These are phyloP conservation scores for Yamadazyma taylorii DNA, from an alignment of 1,139 yeast species.

Conservation along the genomic window DNA sequence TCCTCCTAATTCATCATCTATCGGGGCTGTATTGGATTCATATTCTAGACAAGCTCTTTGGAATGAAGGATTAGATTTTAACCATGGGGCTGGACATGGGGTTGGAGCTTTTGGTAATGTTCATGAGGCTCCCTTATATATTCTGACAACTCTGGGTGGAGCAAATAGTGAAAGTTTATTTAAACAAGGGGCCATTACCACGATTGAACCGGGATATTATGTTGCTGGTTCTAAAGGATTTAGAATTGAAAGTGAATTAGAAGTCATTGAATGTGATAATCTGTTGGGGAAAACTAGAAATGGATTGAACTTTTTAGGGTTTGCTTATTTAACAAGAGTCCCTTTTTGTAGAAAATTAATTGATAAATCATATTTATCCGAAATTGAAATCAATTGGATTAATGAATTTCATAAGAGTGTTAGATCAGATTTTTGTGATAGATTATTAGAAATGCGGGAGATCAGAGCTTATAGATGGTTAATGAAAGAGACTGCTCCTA, in stretches of 20 bases:
- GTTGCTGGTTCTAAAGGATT: slow-evolving; percentile 52
- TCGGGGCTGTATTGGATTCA: slow-evolving; percentile 49
- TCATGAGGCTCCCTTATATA: slow-evolving; percentile 55
- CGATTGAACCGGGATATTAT: slow-evolving; percentile 61
- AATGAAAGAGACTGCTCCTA: slow-evolving; percentile 35
- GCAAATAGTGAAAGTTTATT: slow-evolving; percentile 32
- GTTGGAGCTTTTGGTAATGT: slow-evolving; percentile 58
- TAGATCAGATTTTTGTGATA: slow-evolving; percentile 34
- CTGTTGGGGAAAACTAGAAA: slow-evolving; percentile 34
- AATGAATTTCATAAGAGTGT: slow-evolving; percentile 46
- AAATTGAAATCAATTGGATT: slow-evolving; percentile 51
- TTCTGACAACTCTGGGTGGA: slow-evolving; percentile 41
- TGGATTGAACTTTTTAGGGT: slow-evolving; percentile 40
- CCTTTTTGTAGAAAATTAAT: slow-evolving; percentile 54
- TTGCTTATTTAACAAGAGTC: slow-evolving; percentile 52
- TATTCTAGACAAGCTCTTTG: slow-evolving; percentile 53
- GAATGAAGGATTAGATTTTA: slow-evolving; percentile 53
- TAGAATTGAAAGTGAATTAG: slow-evolving; percentile 54
- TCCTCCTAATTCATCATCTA: slow-evolving; percentile 36
- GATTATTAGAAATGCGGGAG: slow-evolving; percentile 39
- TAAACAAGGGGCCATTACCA: slow-evolving; percentile 48
- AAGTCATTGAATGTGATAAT: slow-evolving; percentile 36
- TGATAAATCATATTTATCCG: slow-evolving; percentile 34
- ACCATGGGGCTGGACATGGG: slow-evolving; percentile 65
- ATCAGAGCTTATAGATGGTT: slow-evolving; percentile 42